These are phyloP conservation scores for Linnemannia exigua DNA, from an alignment of 192 early-diverging fungal species.

Conservation along the genomic window DNA sequence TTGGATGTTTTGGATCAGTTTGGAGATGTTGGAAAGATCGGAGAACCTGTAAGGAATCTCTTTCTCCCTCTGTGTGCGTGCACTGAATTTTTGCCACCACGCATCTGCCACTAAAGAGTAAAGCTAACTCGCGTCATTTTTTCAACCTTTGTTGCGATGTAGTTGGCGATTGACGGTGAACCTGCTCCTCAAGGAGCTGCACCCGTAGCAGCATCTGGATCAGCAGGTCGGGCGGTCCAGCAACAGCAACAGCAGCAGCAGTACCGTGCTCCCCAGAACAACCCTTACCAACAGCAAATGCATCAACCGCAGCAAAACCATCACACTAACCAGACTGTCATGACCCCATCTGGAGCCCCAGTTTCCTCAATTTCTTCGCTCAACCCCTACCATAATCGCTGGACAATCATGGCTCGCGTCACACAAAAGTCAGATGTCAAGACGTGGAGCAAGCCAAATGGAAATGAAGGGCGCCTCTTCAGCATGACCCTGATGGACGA, in stretches of 20 bases:
- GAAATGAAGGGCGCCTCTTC: conserved; percentile 86
- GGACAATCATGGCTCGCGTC: conserved; percentile 95
- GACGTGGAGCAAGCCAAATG: conserved; percentile 81
- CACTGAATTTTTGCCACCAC: background rate
- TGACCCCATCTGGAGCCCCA: conserved; percentile 24
- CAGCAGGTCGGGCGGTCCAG: conserved; percentile 33
- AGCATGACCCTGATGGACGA: conserved; percentile 91
- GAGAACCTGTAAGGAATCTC: conserved; percentile 24
- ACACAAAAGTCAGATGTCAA: conserved; percentile 88
- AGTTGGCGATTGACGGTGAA: background rate
- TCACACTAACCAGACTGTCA: conserved; percentile 25
- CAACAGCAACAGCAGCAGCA: conserved; percentile 54
- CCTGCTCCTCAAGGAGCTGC: background rate
- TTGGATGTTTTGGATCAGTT: conserved; percentile 59
- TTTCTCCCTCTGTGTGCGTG: background rate
- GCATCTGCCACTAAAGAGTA: background rate
- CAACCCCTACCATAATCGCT: conserved; percentile 66
- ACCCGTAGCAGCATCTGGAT: background rate
- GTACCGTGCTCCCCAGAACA: conserved; percentile 15
- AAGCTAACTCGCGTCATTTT: background rate
- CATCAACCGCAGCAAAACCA: conserved; percentile 29
- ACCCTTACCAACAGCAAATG: conserved; percentile 28
- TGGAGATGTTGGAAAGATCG: conserved; percentile 34
- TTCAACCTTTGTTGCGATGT: background rate
- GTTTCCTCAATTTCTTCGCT: conserved; percentile 43